Conservation (phyloP, 1,284 basidiomycete genomes). For the Pisolithus thermaeus region DNA sequence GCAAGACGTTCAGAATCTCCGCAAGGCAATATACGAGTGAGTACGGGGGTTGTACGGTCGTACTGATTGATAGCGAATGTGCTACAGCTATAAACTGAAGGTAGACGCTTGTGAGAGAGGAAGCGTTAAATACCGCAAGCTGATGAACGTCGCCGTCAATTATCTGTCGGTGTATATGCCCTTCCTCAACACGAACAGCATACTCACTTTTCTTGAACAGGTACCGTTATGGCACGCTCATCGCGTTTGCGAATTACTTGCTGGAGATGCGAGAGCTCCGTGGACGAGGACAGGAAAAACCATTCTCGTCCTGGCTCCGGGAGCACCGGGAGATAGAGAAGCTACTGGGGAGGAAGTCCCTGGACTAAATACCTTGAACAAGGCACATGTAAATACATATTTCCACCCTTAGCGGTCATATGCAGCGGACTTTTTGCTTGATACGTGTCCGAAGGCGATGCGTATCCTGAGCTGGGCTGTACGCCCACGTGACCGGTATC, state of each 20-base stretch:
- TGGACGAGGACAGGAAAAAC: slow-evolving; percentile 36
- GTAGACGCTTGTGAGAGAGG: slow-evolving; percentile 78
- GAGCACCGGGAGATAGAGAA: slow-evolving; percentile 83
- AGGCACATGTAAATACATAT: neutral
- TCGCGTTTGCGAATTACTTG: slow-evolving; percentile 94
- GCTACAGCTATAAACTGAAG: slow-evolving; percentile 81
- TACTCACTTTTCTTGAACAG: slow-evolving; percentile 29
- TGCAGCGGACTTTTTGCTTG: neutral
- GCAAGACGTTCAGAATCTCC: slow-evolving; percentile 92
- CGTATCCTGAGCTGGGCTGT: neutral
- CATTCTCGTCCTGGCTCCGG: slow-evolving; percentile 80
- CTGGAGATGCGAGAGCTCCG: slow-evolving; percentile 64
- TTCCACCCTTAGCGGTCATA: neutral
- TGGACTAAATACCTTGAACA: slow-evolving; percentile 46
- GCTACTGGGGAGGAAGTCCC: slow-evolving; percentile 64
- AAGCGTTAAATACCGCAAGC: slow-evolving; percentile 68
- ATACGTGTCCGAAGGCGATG: neutral
- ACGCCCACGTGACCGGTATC: slow-evolving; percentile 18
- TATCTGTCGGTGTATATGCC: slow-evolving; percentile 59
- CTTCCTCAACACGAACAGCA: neutral
- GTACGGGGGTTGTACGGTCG: slow-evolving; percentile 15
- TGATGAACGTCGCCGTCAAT: slow-evolving; percentile 75
- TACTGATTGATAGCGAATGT: slow-evolving; percentile 6
- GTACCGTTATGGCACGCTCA: slow-evolving; percentile 86
- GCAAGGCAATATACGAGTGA: slow-evolving; percentile 89